Conservation (phyloP, 1,284 basidiomycete species). For the Spongiforma sp. region DNA sequence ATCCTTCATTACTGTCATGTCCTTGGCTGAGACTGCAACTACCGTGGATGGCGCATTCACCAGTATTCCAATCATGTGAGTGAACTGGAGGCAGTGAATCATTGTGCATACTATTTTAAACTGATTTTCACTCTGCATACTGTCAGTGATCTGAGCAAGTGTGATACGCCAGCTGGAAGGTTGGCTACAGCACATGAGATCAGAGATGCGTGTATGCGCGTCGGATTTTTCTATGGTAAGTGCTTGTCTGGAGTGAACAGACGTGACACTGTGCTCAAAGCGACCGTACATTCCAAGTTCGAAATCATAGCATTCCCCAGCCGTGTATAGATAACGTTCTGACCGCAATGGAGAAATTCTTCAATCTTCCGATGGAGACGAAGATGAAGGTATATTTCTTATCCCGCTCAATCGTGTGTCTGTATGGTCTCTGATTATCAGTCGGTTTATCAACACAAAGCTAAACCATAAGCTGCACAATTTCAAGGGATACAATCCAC, state of each 20-base stretch:
- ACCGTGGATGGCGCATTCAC: background rate
- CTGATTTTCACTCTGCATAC: background rate
- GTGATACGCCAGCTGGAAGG: slow-evolving; percentile 25
- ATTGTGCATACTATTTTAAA: no score
- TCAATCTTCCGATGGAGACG: slow-evolving; percentile 57
- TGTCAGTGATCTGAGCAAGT: slow-evolving; percentile 27
- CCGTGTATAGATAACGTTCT: slow-evolving; percentile 57
- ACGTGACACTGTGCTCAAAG: background rate
- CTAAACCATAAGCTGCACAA: slow-evolving; percentile 72
- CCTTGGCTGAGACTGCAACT: background rate
- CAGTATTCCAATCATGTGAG: slow-evolving; percentile 2
- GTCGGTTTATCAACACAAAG: slow-evolving; percentile 40
- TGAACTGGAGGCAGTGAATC: background rate
- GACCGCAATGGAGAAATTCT: slow-evolving; percentile 64
- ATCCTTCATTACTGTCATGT: no score
- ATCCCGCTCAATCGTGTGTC: background rate
- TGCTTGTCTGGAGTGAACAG: no score
- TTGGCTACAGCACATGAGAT: slow-evolving; percentile 27
- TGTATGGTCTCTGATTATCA: background rate
- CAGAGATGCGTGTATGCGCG: slow-evolving; percentile 37
- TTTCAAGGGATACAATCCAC: slow-evolving; percentile 82
- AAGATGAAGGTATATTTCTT: slow-evolving; percentile 62
- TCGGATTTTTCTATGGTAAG: slow-evolving; percentile 40
- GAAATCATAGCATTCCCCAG: slow-evolving; percentile 76
- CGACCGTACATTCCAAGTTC: slow-evolving; percentile 47